These are phyloP conservation scores for Aphanomyces cochlioides DNA, from an alignment of 352 stramenopile genomes.

Conservation along the genomic window DNA sequence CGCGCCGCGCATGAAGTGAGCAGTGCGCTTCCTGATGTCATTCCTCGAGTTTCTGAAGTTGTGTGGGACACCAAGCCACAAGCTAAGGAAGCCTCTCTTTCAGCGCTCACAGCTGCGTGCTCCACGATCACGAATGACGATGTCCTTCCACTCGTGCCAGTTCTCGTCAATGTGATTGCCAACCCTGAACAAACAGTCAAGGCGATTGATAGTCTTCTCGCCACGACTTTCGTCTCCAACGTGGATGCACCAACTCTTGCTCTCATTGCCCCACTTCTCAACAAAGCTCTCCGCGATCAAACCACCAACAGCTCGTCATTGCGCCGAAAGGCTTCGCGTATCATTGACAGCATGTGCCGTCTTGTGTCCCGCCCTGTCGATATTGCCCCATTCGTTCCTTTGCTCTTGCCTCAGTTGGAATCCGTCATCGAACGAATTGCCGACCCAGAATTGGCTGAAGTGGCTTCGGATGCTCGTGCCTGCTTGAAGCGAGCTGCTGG, in stretches of 20 bases:
- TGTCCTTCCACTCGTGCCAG: constrained; percentile 82
- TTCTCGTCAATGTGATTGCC: constrained; percentile 88
- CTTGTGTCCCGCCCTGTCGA: constrained; percentile 83
- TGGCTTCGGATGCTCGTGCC: constrained; percentile 52
- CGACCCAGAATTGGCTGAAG: constrained; percentile 87
- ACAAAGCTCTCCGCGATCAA: constrained; percentile 88
- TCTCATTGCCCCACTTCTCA: constrained; percentile 87
- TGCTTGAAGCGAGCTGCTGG: constrained; percentile 57
- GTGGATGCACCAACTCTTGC: constrained; percentile 88
- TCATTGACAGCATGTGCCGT: constrained; percentile 93
- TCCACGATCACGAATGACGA: constrained; percentile 90
- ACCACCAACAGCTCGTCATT: constrained; percentile 88
- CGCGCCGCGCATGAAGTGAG: constrained; percentile 65
- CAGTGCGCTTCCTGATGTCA: constrained; percentile 83
- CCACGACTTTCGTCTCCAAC: constrained; percentile 90
- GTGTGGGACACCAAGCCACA: constrained; percentile 94
- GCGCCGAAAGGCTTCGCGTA: constrained; percentile 87
- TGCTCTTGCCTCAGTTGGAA: constrained; percentile 90
- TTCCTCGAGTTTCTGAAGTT: constrained; percentile 83
- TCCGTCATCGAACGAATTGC: constrained; percentile 89
- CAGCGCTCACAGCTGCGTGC: constrained; percentile 77
- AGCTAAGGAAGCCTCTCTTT: constrained; percentile 77
- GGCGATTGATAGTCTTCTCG: constrained; percentile 86
- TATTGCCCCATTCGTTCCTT: constrained; percentile 88
- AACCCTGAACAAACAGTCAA: constrained; percentile 89